Base-by-base conservation (phyloP, 352 stramenopile genomes). In the Pythium volutum region DNA sequence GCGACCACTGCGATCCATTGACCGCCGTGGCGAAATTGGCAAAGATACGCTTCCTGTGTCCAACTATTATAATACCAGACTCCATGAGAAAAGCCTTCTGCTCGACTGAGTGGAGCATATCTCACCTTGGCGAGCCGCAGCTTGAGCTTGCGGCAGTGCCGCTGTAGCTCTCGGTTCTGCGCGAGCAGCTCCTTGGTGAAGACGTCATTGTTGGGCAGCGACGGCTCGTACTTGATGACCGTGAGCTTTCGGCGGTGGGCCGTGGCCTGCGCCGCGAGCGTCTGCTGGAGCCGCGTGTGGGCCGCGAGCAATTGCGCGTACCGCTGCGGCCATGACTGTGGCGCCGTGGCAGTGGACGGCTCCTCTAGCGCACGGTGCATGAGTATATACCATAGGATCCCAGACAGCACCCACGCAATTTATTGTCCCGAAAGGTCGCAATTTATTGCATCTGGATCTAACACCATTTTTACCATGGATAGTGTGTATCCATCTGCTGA, bases 181-280 rank as follows among this genome's bases (percentile, higher is more conserved):
- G 84, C 72, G n/a, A 89, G 58, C 27, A 89, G 76, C 46, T 84
- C 50, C 55, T 78, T 83, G 36, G 73, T 87, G 62, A 82, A 88
- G 48, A 75, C 67, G 48, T 85, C 72, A 27, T 87, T 88, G 66
- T 86, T 89, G 7, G 80, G 80, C 45, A 87, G 59, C 36, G 69
- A 38, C 22, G 65, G 67, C n/a, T 79, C 73, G 47, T 85, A 75
- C 69, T 84, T 84, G 57, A 86, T 69, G 50, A 74, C 68, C 14
- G 77, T 86, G 29, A 73, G 64, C 39, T 74, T 75, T 66, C 66
- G 77, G 53, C 79, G 77, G 42, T 76, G 70, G 20, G 72, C 64
- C 8, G 51, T 55, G 55, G 86, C 66, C 42, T 77, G 62, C 43
- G 67, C 50, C 0, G 12, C 25, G 31, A 89, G 50, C 9, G 62